A percentile compares a stretch with the other conserved stretches of the same genome.
These are phyloP conservation scores for Bipolaris zeicola DNA, from an alignment of 2,329 filamentous ascomycete species.

Conservation along the genomic window DNA sequence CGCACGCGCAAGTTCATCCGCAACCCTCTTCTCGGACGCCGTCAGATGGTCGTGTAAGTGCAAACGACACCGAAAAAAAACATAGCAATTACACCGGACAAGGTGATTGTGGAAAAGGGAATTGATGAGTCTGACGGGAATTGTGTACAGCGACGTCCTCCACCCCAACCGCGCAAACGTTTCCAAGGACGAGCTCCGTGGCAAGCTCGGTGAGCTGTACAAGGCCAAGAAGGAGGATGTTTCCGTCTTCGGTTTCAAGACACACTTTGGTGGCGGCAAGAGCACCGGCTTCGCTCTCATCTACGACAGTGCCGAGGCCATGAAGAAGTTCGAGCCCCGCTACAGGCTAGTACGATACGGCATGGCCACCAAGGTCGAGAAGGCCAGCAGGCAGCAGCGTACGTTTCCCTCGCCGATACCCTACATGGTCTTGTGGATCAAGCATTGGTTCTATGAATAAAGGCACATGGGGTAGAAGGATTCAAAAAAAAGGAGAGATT, in stretches of 20 bases:
- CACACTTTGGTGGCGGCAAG: constrained; percentile 99
- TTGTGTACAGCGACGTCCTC: constrained; percentile 84
- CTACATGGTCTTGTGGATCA: constrained; percentile 11
- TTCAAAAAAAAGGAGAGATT: background rate
- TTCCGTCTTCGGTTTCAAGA: constrained; percentile 97
- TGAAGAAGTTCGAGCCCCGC: constrained; percentile 99
- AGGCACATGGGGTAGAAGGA: constrained; percentile 10
- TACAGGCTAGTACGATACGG: constrained; percentile 96
- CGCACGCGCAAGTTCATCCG: constrained; percentile 99
- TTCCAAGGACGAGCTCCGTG: constrained; percentile 97
- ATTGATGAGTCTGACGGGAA: constrained; percentile 36
- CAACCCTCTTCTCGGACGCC: constrained; percentile 97
- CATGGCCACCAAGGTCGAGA: constrained; percentile 92
- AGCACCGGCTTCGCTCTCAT: constrained; percentile 98
- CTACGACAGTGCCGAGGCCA: constrained; percentile 96
- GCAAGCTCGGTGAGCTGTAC: constrained; percentile 94
- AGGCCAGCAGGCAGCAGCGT: constrained; percentile 98
- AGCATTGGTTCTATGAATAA: constrained; percentile 5
- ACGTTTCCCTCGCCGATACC: constrained; percentile 59
- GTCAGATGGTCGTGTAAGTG: constrained; percentile 98
- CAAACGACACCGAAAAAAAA: constrained; percentile 19
- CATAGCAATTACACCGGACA: constrained; percentile 2
- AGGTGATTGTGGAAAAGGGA: constrained; percentile 22
- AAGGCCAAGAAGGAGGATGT: constrained; percentile 98
- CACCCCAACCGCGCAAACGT: constrained; percentile 98